Evolutionary conservation across 2,329 filamentous ascomycete species (phyloP).

Genomic region (Phoma herbarum): DNA sequence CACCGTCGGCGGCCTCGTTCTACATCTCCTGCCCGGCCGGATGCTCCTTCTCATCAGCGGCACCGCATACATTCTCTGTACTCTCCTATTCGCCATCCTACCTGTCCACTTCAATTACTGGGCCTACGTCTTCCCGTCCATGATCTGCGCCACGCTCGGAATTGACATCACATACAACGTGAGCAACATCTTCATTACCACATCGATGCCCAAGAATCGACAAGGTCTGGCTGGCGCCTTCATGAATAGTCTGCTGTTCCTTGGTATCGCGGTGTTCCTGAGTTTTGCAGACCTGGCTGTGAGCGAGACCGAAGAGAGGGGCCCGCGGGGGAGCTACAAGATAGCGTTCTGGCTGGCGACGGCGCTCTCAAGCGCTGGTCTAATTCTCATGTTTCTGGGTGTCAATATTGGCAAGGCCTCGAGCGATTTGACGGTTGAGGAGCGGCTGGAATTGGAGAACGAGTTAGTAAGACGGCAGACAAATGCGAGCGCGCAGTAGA

Average conservation of each 20-base stretch:
- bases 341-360: conserved; percentile 51
- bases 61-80: conserved; percentile 40
- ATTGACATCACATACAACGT: conserved; percentile 52
- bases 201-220: conserved; percentile 43
- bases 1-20: conserved; percentile 45
- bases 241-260: conserved; percentile 48
- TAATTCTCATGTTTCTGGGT: conserved; percentile 49
- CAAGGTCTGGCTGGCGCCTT: conserved; percentile 50
- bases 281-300: conserved; percentile 50
- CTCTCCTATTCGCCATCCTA: conserved; percentile 48
- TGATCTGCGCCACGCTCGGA: conserved; percentile 55
- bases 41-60: conserved; percentile 46
- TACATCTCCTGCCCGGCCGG: conserved; percentile 48
- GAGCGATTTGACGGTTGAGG: conserved; percentile 47
- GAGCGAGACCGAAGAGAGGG: conserved; percentile 42
- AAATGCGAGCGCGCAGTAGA: conserved; percentile 7
- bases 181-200: conserved; percentile 51
- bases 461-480: conserved; percentile 38
- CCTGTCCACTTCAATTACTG: conserved; percentile 47
- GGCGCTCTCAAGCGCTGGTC: conserved; percentile 36
- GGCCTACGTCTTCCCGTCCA: conserved; percentile 53
- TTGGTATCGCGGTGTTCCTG: conserved; percentile 49
- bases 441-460: conserved; percentile 42
- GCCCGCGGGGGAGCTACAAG: conserved; percentile 47
- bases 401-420: conserved; percentile 50